Evolutionary conservation across 1,284 basidiomycete species (phyloP).

Genomic region (Coriolopsis trogii): DNA sequence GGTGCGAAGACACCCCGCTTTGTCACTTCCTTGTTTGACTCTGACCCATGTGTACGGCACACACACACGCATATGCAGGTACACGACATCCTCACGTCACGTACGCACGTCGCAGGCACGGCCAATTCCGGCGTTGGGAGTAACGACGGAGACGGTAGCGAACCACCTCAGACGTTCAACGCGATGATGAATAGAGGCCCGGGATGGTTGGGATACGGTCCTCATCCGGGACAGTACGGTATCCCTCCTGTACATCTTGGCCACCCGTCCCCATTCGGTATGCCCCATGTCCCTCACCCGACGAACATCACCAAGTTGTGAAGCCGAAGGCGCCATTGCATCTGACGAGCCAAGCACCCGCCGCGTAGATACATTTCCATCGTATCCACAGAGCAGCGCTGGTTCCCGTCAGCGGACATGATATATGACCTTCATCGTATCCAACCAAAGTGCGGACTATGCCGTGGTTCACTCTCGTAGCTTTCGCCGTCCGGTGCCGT

Average conservation of each 20-base stretch:
- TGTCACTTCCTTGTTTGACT: not conserved
- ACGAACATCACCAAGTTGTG: conserved; percentile 23
- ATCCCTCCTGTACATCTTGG: conserved; percentile 9
- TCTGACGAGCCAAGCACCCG: too few species aligned
- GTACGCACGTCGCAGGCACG: conserved; percentile 5
- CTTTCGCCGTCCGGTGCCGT: too few species aligned
- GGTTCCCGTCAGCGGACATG: too few species aligned
- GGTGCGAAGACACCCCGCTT: too few species aligned
- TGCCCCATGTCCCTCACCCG: conserved; percentile 9
- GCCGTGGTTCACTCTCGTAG: too few species aligned
- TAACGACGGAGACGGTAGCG: conserved; percentile 6
- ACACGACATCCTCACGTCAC: conserved; percentile 23
- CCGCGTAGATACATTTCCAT: too few species aligned
- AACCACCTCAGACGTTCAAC: conserved; percentile 6
- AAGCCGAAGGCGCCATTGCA: not conserved
- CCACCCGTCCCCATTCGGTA: conserved; percentile 9
- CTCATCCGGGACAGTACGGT: conserved; percentile 19
- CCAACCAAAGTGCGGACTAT: too few species aligned
- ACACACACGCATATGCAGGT: conserved; percentile 9
- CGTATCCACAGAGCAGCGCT: too few species aligned
- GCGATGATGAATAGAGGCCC: conserved; percentile 13
- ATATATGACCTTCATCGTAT: too few species aligned
- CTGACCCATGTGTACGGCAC: not conserved
- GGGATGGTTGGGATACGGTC: conserved; percentile 18
- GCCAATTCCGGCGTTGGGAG: conserved; percentile 1